Evolutionary conservation across 129 eudicot genomes (phyloP).

Genomic region (Tagetes erecta): DNA sequence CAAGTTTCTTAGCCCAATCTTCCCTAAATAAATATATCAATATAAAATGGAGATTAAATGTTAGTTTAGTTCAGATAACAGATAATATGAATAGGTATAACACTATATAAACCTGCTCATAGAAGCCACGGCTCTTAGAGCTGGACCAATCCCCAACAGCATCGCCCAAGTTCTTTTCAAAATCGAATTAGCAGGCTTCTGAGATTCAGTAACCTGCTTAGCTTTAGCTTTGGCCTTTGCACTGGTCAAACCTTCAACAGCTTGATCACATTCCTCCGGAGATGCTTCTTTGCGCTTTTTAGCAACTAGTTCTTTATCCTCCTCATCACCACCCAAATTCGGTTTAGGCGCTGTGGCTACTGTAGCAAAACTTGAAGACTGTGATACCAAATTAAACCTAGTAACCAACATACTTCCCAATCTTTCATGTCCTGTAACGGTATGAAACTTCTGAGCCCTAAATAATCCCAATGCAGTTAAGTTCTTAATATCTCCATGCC

Average conservation of each 20-base stretch:
- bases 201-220: constrained; percentile 60
- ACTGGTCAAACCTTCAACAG: constrained; percentile 81
- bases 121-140: constrained; percentile 75
- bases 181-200: constrained; percentile 44
- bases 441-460: constrained; percentile 30
- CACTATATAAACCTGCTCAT: constrained; percentile 67
- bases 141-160: constrained; percentile 87
- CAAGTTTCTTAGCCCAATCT: constrained; percentile 89
- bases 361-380: constrained; percentile 44
- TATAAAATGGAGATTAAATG: constrained; percentile 5
- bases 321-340: constrained; percentile 49
- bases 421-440: constrained; percentile 35
- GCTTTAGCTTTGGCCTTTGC: constrained; percentile 67
- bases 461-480: constrained; percentile 31
- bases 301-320: constrained; percentile 53
- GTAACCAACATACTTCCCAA: constrained; percentile 30
- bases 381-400: constrained; percentile 40
- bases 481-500: constrained; percentile 31
- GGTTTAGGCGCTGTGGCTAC: constrained; percentile 70
- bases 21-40: constrained; percentile 49
- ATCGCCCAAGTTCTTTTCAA: constrained; percentile 66
- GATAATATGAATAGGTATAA: background rate
- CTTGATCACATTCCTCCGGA: constrained; percentile 92
- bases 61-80: background rate
- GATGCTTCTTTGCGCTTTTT: constrained; percentile 87